Base-by-base conservation (phyloP, 2,329 filamentous ascomycete species). In the Trichocomaceae sp. region DNA sequence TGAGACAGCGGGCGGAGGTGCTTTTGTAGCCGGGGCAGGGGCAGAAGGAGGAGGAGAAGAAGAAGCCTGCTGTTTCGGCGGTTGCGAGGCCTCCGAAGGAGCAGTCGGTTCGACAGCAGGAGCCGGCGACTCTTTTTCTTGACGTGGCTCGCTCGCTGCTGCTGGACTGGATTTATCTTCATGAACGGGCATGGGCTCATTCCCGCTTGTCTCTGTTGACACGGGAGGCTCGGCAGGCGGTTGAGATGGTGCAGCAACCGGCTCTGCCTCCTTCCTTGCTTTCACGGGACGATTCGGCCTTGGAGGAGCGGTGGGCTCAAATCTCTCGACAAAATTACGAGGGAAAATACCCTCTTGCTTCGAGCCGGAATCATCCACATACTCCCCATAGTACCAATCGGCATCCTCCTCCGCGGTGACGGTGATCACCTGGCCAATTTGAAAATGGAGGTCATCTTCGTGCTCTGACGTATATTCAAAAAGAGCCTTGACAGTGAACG, bases 321-420 rank as follows among this genome's bases (percentile, higher is more conserved):
- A 95, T 74, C 86, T 90, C 73, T 99, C 93, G 66, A 99, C 93
- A 69, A 99, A 99, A 75, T 97, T 99, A 69, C 87, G 86, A 50
- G 90, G 92, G 72, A 96, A 97, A 64, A 96, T 87, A 62, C 92
- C 92, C 67, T 91, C 85, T 68, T 85, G 82, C 72, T 86, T 90
- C 59, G 72, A 74, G 55, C 93, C 93, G 51, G 79, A 73, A 57
- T 84, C 83, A 72, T 95, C 88, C 60, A 84, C 76, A 70, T 96
- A 96, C 72, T 93, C 87, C 62, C 93, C 92, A 60, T 82, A 83
- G 69, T 93, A 95, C 93, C 91, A 97, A 70, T 97, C 95, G 60
- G 80, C 85, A 69, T 96, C 93, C 69, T 97, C 93, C 71, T 89
- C 84, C 57, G 91, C 91, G 45, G 86, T 96, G 60, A 99, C 91